Evolutionary conservation across 2,329 filamentous ascomycete genomes (phyloP).

Genomic region (Sarocladium strictum): DNA sequence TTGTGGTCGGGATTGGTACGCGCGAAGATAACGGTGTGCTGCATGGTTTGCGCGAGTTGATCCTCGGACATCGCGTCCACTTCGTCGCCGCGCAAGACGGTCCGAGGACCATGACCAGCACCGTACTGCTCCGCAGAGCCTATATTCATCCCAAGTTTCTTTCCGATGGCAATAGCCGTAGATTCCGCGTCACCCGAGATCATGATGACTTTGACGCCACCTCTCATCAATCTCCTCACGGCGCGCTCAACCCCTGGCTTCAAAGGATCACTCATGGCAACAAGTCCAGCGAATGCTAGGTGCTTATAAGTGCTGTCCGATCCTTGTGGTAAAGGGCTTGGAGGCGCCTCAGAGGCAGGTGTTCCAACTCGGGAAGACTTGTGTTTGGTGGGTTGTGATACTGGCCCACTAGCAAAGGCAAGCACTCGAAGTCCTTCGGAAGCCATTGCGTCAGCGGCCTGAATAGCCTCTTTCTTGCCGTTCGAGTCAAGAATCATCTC

Average conservation of each 20-base stretch:
- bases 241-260: slow-evolving; percentile 83
- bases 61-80: slow-evolving; percentile 87
- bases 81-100: slow-evolving; percentile 76
- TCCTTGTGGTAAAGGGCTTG: slow-evolving; percentile 36
- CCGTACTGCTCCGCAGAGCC: slow-evolving; percentile 30
- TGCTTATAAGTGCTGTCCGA: slow-evolving; percentile 74
- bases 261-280: slow-evolving; percentile 97
- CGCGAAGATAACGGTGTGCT: slow-evolving; percentile 88
- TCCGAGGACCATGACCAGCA: slow-evolving; percentile 13
- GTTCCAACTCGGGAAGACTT: slow-evolving; percentile 47
- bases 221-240: slow-evolving; percentile 84
- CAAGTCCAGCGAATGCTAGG: slow-evolving; percentile 82
- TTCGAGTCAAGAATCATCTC: slow-evolving; percentile 79
- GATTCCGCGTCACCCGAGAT: slow-evolving; percentile 96
- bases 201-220: slow-evolving; percentile 97
- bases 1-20: slow-evolving; percentile 97
- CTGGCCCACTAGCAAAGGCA: slow-evolving; percentile 82
- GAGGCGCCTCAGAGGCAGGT: slow-evolving; percentile 33
- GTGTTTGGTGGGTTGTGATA: slow-evolving; percentile 26
- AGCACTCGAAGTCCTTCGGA: slow-evolving; percentile 83
- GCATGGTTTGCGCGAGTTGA: slow-evolving; percentile 78
- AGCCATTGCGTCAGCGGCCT: slow-evolving; percentile 82
- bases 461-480: slow-evolving; percentile 65
- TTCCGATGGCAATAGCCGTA: slow-evolving; percentile 89
- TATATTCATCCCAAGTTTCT: slow-evolving; percentile 90